phyloP scores from a whole-genome alignment of 2,329 filamentous ascomycete species.

The Penicillium sp. region DNA sequence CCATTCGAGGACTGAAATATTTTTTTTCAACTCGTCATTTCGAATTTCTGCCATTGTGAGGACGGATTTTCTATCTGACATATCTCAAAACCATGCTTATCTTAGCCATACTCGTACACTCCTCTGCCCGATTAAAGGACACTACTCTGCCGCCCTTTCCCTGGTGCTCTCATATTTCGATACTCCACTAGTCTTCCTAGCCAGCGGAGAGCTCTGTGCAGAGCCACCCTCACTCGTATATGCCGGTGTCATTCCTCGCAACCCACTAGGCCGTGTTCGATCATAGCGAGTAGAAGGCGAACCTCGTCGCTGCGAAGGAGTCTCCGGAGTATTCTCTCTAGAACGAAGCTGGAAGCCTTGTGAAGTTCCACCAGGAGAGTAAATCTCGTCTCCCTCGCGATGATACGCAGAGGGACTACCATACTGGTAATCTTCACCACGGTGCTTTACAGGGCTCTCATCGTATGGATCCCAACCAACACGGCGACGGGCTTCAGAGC shows the following conservation, averaged over 20 bases:
- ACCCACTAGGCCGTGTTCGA: slow-evolving; percentile 18
- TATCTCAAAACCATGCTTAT: not conserved
- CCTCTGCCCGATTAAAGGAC: not conserved
- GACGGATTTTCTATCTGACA: not conserved
- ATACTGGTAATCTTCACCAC: slow-evolving; percentile 66
- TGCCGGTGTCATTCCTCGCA: slow-evolving; percentile 25
- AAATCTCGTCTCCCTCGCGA: slow-evolving; percentile 26
- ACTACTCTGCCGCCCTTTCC: slow-evolving; percentile 25
- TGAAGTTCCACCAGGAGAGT: slow-evolving; percentile 27
- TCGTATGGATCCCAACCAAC: slow-evolving; percentile 74
- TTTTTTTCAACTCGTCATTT: not conserved
- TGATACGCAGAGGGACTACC: slow-evolving; percentile 28
- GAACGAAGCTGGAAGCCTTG: slow-evolving; percentile 33
- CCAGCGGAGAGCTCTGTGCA: slow-evolving; percentile 36
- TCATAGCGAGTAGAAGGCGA: slow-evolving; percentile 25
- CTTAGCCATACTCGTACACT: not conserved
- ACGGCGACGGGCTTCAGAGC: slow-evolving; percentile 60
- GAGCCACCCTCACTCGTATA: slow-evolving; percentile 16
- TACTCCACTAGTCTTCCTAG: slow-evolving; percentile 29
- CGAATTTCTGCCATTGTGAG: not conserved
- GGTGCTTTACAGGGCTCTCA: slow-evolving; percentile 66
- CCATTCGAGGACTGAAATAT: not conserved
- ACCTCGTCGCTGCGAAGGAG: slow-evolving; percentile 17
- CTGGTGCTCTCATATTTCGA: slow-evolving; percentile 34
- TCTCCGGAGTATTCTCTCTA: slow-evolving; percentile 35